Base-by-base conservation (phyloP, 257 asterid genomes). In the Cynanchum wilfordii region DNA sequence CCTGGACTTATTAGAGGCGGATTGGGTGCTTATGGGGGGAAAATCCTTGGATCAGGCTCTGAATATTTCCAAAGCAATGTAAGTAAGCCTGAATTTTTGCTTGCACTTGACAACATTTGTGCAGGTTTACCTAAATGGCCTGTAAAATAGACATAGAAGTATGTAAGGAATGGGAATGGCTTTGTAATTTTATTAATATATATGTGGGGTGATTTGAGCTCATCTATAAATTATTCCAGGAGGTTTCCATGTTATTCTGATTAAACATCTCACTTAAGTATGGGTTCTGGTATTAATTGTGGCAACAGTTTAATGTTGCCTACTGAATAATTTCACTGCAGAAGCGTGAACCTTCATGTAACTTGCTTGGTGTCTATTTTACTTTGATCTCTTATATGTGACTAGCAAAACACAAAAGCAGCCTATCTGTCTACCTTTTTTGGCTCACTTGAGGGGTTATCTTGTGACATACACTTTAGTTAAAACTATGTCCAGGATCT, bases 1-100 rank as follows among this genome's bases (percentile, higher is more conserved):
- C 75, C 84, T 10, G 84, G 81, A n/a, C 79, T 80, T 56, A 80
- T 80, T 27, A 74, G 78, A 65, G 81, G 77, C n/a, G 84, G 84
- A 65, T 77, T 80, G 74, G 78, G 84, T 45, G 84, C 84, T 16
- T 80, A 80, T 70, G 81, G 84, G 30, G 79, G 77, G 79, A 74
- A 74, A 58, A 69, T 80, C 55, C 51, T 80, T 15, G 84, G 81
- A 54, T 77, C 84, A 65, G 77, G 81, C 70, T 77, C 81, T n/a
- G 81, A 80, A 73, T 77, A 80, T 52, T 81, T 80, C 38, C 84
- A 80, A 70, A 80, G 84, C 84, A 77, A 80, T 74, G 84, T 80
- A 59, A 69, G 84, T 70, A 7, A 33, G 24, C 42, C 16, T 51
- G 13, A 50, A 72, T 59, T n/a, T 44, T 17, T n/a, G 27, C 10